Evolutionary conservation across 345 rosid genomes (phyloP), one percentile per base, ranked within the genome.

Genomic region (Microcos paniculata): DNA sequence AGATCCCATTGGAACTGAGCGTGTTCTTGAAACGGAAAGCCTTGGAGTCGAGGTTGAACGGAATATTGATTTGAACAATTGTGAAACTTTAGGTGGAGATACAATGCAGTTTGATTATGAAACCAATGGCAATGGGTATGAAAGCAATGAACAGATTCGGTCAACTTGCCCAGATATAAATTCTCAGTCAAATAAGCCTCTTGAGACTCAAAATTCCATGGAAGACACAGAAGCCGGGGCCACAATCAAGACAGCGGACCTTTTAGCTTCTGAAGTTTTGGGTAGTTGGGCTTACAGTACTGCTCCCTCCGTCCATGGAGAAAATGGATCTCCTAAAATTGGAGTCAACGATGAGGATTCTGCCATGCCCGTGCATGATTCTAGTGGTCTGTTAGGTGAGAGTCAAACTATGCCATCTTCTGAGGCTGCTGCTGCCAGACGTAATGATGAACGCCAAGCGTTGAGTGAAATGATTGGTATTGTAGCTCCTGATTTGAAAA

Each of bases 201-300:
- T 35, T 23, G 86, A 84, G 63, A 81, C 80, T 71, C 75, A 62
- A 72, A 91, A 79, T 26, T 80, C 57, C 52, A 59, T 77, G 0
- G 91, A 90, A 70, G 96, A 93, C 77, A 89, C 86, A 13, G 96
- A 91, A 75, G 85, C 84, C 7, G 89, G 83, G 75, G 90, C 83
- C 45, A 88, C 90, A 18, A 80, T 92, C 78, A 86, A 85, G 81
- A 93, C 97, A 18, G 83, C 88, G 0, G 99, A 96, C 76, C 98
- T 96, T 77, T 67, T 92, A 79, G 84, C 97, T 72, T 93, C 99
- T 26, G 98, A 96, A 84, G 92, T 83, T 82, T 88, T 81, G 56
- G 97, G 97, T 70, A 93, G 97, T 76, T 93, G 98, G 99, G 94
- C 88, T 80, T 75, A 79, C 80, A 87, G 98, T 83, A 89, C 97